Evolutionary conservation across 1,284 basidiomycete genomes (phyloP).

Genomic region (Meripilus lineatus): DNA sequence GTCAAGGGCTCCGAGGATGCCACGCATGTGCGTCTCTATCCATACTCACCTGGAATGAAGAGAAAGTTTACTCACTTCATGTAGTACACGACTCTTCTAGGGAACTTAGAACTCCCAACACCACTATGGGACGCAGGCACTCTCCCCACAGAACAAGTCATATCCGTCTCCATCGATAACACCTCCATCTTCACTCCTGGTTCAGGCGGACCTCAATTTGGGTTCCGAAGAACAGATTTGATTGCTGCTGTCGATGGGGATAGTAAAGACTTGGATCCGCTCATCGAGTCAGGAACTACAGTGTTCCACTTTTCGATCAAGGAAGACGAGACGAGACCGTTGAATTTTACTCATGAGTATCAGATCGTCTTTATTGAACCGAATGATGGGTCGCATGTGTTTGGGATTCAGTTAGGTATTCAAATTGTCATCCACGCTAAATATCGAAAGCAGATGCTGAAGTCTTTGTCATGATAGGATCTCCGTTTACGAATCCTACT

Average conservation of each 20-base stretch:
- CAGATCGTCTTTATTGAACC: slow-evolving; percentile 62
- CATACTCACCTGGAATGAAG: not conserved
- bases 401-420: slow-evolving; percentile 51
- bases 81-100: slow-evolving; percentile 46
- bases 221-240: slow-evolving; percentile 56
- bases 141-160: slow-evolving; percentile 38
- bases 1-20: slow-evolving; percentile 49
- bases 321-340: slow-evolving; percentile 34
- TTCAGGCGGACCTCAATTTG: slow-evolving; percentile 39
- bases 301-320: slow-evolving; percentile 55
- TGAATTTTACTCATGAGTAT: slow-evolving; percentile 56
- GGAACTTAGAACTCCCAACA: slow-evolving; percentile 35
- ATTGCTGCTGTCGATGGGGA: slow-evolving; percentile 41
- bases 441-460: slow-evolving; percentile 1
- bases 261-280: slow-evolving; percentile 33
- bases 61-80: not conserved
- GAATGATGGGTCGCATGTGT: slow-evolving; percentile 51
- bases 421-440: not conserved
- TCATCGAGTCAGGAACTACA: slow-evolving; percentile 40
- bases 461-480: too few species aligned
- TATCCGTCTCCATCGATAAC: slow-evolving; percentile 52
- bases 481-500: slow-evolving; percentile 50
- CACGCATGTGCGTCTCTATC: slow-evolving; percentile 34
- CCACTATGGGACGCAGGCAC: slow-evolving; percentile 41
- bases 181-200: slow-evolving; percentile 56